Percentiles rank a stretch among this genome's conserved stretches.
Evolutionary conservation across 73 alveolate species (phyloP).

Genomic region (Chromera velia): DNA sequence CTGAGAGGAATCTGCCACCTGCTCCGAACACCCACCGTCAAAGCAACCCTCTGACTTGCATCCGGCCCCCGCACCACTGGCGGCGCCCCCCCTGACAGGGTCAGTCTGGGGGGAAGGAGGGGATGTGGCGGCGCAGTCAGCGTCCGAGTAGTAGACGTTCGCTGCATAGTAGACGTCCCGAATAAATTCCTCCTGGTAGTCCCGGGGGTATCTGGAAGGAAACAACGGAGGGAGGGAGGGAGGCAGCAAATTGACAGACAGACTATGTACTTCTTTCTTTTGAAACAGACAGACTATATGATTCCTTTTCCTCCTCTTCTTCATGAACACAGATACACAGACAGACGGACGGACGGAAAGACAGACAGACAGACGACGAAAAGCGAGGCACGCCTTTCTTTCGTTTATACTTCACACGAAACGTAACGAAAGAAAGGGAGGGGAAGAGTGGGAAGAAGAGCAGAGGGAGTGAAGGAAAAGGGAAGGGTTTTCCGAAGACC

Average conservation of each 20-base stretch:
- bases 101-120: not conserved
- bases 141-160: conserved; percentile 16
- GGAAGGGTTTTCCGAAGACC: too few relatives aligned
- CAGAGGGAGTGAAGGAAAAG: too few relatives aligned
- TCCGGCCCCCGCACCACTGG: not conserved
- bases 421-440: too few relatives aligned
- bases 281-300: too few relatives aligned
- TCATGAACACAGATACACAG: not conserved
- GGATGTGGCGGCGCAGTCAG: not conserved
- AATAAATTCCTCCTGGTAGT: conserved; percentile 17
- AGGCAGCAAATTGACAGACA: not conserved
- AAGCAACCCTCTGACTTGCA: too few relatives aligned
- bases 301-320: too few relatives aligned
- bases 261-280: too few relatives aligned
- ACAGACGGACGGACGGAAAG: not conserved
- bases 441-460: too few relatives aligned
- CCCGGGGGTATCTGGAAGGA: not conserved
- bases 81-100: not conserved
- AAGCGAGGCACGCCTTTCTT: not conserved
- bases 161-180: conserved; percentile 37
- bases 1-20: not conserved
- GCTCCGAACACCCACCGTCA: not conserved
- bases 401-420: too few relatives aligned
- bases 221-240: too few relatives aligned
- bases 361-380: not conserved